Base-by-base conservation (phyloP, 2,329 filamentous ascomycete genomes). In the Fusarium floridanum region DNA sequence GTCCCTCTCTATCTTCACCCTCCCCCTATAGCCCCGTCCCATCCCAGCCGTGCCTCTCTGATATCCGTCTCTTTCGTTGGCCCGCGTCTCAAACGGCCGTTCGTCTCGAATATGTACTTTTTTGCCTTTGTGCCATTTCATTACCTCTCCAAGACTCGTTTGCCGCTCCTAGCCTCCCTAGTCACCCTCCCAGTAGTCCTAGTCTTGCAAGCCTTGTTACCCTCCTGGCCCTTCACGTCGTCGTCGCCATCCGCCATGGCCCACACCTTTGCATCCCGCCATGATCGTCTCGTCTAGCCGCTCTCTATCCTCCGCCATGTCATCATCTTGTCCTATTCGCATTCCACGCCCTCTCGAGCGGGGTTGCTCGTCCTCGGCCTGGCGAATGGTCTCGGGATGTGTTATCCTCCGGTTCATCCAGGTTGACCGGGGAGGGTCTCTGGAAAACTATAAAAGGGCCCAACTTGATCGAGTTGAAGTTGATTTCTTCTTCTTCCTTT, bases 381-480 rank as follows among this genome's bases (percentile, higher is more conserved):
- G 79, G 83, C 85, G 85, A 87, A 86, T 86, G 78, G 81, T 84
- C 81, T 81, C 80, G 76, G 78, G 77, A 78, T 81, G 76, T 82
- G 80, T 84, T 86, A 84, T 86, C 83, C 82, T 81, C 76, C 78
- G 77, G 75, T 78, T 81, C 77, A 74, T 80, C 78, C 74, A 81
- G 78, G 76, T 79, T 79, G 82, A 76, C 81, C 78, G 71, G 76
- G 80, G 80, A 80, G 77, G 80, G 78, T 76, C 76, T 73, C 70
- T 70, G 80, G 81, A 89, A 86, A 89, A 86, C 85, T 92, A 92
- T 92, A 92, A 92, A 92, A 91, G 84, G 88, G 83, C 81, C 80
- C 79, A 80, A 83, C 82, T 83, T 88, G 83, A 83, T 87, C 85
- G 77, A 82, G 79, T 81, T 83, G 79, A 79, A 78, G 77, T 72